These are phyloP conservation scores for Tetrahymena malaccensis DNA, from an alignment of 73 alveolate genomes.

Conservation along the genomic window DNA sequence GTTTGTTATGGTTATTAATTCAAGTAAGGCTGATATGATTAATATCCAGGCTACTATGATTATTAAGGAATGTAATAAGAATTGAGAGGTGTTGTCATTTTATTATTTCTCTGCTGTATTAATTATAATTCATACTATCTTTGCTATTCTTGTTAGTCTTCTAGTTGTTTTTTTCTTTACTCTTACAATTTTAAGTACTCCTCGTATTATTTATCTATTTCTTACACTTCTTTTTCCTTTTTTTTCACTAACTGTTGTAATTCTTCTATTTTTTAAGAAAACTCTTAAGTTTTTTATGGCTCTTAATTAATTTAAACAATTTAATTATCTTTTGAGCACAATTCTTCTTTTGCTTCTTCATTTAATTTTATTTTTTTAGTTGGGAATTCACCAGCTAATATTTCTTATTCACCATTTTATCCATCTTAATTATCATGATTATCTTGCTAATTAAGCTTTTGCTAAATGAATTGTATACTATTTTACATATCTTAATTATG, in stretches of 20 bases:
- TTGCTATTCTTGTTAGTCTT: not conserved
- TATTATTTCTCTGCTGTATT: not conserved
- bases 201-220: not conserved
- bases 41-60: not conserved
- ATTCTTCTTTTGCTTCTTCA: not conserved
- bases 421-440: not conserved
- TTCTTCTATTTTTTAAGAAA: not conserved
- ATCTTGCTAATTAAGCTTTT: not conserved
- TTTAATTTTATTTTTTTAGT: not conserved
- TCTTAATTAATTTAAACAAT: not conserved
- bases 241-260: not conserved
- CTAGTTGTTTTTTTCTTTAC: not conserved
- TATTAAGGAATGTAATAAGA: not conserved
- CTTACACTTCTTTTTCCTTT: not conserved
- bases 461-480: not conserved
- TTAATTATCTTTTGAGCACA: not conserved
- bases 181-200: not conserved
- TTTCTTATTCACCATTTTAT: not conserved
- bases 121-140: not conserved
- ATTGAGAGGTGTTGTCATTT: not conserved
- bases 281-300: not conserved
- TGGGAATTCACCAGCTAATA: not conserved
- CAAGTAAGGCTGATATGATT: not conserved
- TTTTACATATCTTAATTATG: not conserved
- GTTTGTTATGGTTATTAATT: not conserved